Conservation (phyloP, 1,284 basidiomycete species). For the Pseudozyma hubeiensis region DNA sequence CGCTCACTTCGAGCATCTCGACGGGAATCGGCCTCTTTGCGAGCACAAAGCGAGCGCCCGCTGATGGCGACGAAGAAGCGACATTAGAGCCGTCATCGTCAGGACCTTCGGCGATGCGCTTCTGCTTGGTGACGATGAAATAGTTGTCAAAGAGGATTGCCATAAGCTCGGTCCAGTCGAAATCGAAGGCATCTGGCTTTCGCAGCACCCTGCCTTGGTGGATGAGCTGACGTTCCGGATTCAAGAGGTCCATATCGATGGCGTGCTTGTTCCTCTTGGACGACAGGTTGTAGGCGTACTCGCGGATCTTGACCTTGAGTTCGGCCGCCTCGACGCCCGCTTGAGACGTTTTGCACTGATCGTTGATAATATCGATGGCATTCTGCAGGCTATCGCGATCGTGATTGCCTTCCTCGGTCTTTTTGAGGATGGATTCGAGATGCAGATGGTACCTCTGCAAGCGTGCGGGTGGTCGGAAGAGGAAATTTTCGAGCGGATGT, state of each 20-base stretch:
- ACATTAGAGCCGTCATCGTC: conserved; percentile 34
- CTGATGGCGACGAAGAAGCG: conserved; percentile 20
- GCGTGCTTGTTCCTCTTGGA: conserved; percentile 57
- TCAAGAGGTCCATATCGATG: conserved; percentile 60
- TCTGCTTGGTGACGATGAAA: conserved; percentile 62
- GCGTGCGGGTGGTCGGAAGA: conserved; percentile 87
- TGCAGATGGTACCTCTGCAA: conserved; percentile 89
- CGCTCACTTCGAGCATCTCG: conserved; percentile 61
- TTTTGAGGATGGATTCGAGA: conserved; percentile 81
- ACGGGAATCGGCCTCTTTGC: conserved; percentile 65
- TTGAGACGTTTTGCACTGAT: conserved; percentile 64
- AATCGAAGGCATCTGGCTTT: conserved; percentile 64
- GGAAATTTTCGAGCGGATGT: conserved; percentile 86
- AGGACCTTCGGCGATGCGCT: conserved; percentile 35
- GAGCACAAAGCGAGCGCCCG: conserved; percentile 47
- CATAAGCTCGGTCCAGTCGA: conserved; percentile 65
- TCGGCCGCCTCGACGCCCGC: conserved; percentile 61
- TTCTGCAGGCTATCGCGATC: conserved; percentile 56
- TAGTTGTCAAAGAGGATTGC: conserved; percentile 67
- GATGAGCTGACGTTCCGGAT: conserved; percentile 60
- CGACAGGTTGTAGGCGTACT: conserved; percentile 57
- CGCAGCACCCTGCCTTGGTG: conserved; percentile 60
- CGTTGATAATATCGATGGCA: conserved; percentile 64
- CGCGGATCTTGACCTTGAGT: conserved; percentile 62
- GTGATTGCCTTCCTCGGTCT: conserved; percentile 57